These are phyloP conservation scores for Stagonosporopsis vannaccii DNA, from an alignment of 2,329 filamentous ascomycete species.

Conservation along the genomic window DNA sequence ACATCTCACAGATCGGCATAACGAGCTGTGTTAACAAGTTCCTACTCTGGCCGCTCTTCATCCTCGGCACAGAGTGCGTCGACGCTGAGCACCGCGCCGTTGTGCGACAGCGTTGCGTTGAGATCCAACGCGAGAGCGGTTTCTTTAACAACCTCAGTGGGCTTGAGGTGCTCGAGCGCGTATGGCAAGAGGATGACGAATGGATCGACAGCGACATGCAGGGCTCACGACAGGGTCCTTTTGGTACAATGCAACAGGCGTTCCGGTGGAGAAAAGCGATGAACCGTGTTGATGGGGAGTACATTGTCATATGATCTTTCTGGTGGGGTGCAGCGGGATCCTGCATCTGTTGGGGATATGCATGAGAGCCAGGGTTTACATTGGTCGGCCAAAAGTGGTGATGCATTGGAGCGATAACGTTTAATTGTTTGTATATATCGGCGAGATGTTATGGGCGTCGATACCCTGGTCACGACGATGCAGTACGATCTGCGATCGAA, in stretches of 20 bases:
- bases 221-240: conserved; percentile 26
- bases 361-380: conserved; percentile 19
- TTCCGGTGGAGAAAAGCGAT: conserved; percentile 61
- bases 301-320: conserved; percentile 56
- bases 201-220: conserved; percentile 35
- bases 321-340: conserved; percentile 20
- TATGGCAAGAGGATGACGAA: conserved; percentile 71
- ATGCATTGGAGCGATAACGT: conserved; percentile 17
- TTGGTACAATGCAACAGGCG: conserved; percentile 42
- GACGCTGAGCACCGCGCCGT: conserved; percentile 79
- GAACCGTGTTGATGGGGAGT: conserved; percentile 59
- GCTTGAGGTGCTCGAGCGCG: conserved; percentile 81
- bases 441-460: conserved; percentile 13
- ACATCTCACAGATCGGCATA: conserved; percentile 79
- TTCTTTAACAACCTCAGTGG: conserved; percentile 94
- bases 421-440: conserved; percentile 16
- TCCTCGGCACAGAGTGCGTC: conserved; percentile 88
- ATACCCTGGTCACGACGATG: conserved; percentile 14
- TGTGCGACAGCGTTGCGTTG: conserved; percentile 79
- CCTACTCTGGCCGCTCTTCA: conserved; percentile 90
- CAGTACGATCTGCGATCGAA: conserved; percentile 15
- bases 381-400: conserved; percentile 16
- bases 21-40: conserved; percentile 82
- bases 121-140: conserved; percentile 86
- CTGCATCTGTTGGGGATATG: conserved; percentile 19